phyloP scores from a whole-genome alignment of 1,139 yeast genomes.

The Suhomyces terraborum region DNA sequence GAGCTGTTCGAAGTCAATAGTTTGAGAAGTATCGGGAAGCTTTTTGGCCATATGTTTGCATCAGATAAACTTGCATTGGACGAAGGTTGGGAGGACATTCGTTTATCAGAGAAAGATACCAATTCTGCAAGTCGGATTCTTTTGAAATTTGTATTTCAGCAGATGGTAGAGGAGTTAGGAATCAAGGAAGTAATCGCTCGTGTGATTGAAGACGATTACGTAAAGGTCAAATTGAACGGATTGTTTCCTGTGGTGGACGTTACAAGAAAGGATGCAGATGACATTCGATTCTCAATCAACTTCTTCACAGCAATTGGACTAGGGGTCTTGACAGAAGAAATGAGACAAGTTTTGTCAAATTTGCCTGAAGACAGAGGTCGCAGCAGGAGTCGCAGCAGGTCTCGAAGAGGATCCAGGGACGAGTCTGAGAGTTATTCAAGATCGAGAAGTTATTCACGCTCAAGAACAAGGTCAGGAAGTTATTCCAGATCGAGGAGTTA shows the following conservation, averaged over 20 bases:
- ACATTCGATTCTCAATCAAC: slow-evolving; percentile 78
- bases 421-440: slow-evolving; percentile 21
- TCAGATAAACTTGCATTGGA: slow-evolving; percentile 59
- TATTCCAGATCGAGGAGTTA: no score
- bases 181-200: slow-evolving; percentile 48
- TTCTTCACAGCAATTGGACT: slow-evolving; percentile 91
- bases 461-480: no score
- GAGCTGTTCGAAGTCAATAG: slow-evolving; percentile 74
- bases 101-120: slow-evolving; percentile 70
- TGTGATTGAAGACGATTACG: slow-evolving; percentile 48
- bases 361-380: slow-evolving; percentile 33
- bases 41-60: slow-evolving; percentile 85
- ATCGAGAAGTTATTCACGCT: slow-evolving; percentile 26
- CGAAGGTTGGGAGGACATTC: slow-evolving; percentile 55
- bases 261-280: slow-evolving; percentile 53
- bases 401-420: slow-evolving; percentile 22
- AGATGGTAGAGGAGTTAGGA: slow-evolving; percentile 79
- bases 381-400: slow-evolving; percentile 17
- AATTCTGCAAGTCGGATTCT: slow-evolving; percentile 82
- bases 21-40: slow-evolving; percentile 76
- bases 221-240: slow-evolving; percentile 50
- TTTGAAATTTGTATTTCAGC: slow-evolving; percentile 78
- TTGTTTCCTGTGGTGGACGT: slow-evolving; percentile 46
- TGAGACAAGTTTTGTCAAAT: slow-evolving; percentile 60
- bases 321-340: slow-evolving; percentile 78